phyloP scores from a whole-genome alignment of 768 basidiomycete genomes.

The Neoboletus subvelutipes region DNA sequence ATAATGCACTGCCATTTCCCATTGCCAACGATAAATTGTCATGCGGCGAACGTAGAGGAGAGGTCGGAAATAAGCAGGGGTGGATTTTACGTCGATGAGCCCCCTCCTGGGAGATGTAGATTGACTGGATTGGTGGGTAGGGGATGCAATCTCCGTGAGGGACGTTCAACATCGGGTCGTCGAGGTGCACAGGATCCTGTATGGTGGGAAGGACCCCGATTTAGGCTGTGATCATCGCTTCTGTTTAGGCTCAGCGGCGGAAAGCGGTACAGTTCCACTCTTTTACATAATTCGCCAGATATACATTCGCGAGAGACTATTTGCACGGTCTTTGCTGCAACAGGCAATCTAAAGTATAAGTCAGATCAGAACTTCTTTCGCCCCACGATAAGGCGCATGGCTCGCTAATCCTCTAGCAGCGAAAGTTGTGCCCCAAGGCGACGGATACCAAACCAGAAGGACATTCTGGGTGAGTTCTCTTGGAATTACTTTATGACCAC shows the following conservation, averaged over 20 bases:
- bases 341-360: not conserved
- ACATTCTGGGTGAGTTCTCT: not conserved
- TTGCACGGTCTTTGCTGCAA: not conserved
- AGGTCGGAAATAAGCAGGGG: constrained; percentile 6
- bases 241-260: not conserved
- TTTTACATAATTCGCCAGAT: not conserved
- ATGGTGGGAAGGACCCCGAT: not conserved
- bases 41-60: not conserved
- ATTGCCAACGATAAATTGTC: not conserved
- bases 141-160: not conserved
- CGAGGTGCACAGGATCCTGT: not conserved
- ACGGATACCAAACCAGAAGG: not conserved
- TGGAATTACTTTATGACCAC: not conserved
- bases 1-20: not conserved
- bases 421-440: not conserved
- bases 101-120: not conserved
- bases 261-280: not conserved
- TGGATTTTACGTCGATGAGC: constrained; percentile 10
- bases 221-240: constrained; percentile 5
- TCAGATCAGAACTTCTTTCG: not conserved
- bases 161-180: not conserved
- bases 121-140: not conserved
- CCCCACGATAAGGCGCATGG: not conserved
- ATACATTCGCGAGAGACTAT: not conserved
- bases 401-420: not conserved